Percentiles rank a stretch among this genome's conserved stretches.
Evolutionary conservation across 345 rosid species (phyloP).

Genomic region (Brassica incana): DNA sequence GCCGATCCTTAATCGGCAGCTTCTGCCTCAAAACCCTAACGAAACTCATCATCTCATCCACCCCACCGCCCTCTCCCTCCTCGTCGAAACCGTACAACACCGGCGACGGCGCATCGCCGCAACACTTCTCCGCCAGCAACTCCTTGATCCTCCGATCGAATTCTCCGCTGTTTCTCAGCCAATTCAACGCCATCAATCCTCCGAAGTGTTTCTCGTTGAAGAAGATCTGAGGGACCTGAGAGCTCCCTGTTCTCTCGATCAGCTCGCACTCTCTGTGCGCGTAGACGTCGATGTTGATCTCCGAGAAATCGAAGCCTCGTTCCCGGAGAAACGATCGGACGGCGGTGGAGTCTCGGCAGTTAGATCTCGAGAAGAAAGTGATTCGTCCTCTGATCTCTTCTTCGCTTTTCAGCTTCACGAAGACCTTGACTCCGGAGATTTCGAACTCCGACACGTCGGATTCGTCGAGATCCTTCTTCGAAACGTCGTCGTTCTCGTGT

Average conservation of each 20-base stretch:
- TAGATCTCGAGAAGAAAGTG: slow-evolving; percentile 74
- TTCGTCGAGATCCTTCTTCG: slow-evolving; percentile 7
- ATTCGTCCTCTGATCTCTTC: slow-evolving; percentile 54
- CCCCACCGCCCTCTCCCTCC: not conserved
- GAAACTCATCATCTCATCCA: slow-evolving; percentile 52
- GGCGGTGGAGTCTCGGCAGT: slow-evolving; percentile 79
- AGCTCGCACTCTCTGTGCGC: slow-evolving; percentile 62
- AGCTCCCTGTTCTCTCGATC: slow-evolving; percentile 55
- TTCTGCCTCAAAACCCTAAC: slow-evolving; percentile 63
- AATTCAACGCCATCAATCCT: slow-evolving; percentile 75
- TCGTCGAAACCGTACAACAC: slow-evolving; percentile 70
- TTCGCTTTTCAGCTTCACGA: slow-evolving; percentile 56
- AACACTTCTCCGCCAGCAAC: slow-evolving; percentile 51
- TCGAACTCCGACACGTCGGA: slow-evolving; percentile 63
- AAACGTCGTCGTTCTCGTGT: slow-evolving; percentile 21
- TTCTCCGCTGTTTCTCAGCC: slow-evolving; percentile 67
- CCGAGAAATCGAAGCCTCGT: slow-evolving; percentile 59
- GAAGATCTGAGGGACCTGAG: slow-evolving; percentile 83
- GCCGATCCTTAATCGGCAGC: slow-evolving; percentile 78
- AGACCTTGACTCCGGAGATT: slow-evolving; percentile 74
- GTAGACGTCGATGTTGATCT: slow-evolving; percentile 84
- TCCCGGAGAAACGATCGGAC: slow-evolving; percentile 66
- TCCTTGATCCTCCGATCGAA: slow-evolving; percentile 62
- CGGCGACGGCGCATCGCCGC: slow-evolving; percentile 57
- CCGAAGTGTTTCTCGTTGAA: slow-evolving; percentile 82